phyloP scores from a whole-genome alignment of 495 filamentous ascomycete genomes.

The Aspergillus bertholletiae region DNA sequence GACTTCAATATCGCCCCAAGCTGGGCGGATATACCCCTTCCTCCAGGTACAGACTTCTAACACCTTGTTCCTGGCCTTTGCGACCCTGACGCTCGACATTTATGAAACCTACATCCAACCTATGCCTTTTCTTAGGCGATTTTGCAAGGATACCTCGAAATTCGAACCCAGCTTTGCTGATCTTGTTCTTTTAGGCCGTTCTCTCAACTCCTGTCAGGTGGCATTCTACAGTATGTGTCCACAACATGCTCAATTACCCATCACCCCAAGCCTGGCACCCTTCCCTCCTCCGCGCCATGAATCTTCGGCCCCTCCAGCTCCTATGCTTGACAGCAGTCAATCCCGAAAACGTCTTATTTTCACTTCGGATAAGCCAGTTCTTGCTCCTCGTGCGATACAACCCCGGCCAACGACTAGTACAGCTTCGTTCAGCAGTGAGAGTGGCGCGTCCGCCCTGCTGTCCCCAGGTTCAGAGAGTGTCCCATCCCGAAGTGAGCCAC shows the following conservation, averaged over 20 bases:
- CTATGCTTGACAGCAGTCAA: slow-evolving; percentile 20
- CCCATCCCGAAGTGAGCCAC: slow-evolving; percentile 31
- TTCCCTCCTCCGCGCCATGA: slow-evolving; percentile 27
- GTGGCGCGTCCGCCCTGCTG: slow-evolving; percentile 33
- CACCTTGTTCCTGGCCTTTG: slow-evolving; percentile 3
- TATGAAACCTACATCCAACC: background rate
- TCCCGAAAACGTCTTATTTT: slow-evolving; percentile 35
- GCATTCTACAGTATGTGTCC: slow-evolving; percentile 37
- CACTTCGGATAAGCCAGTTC: slow-evolving; percentile 30
- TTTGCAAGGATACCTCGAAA: too few species aligned
- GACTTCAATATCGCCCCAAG: slow-evolving; percentile 45
- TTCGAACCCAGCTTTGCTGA: slow-evolving; percentile 7
- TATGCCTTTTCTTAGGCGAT: too few species aligned
- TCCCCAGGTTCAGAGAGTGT: slow-evolving; percentile 31
- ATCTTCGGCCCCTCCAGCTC: slow-evolving; percentile 18
- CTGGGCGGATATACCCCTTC: slow-evolving; percentile 58
- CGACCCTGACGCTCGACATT: background rate
- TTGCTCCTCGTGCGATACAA: slow-evolving; percentile 38
- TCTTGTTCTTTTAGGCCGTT: slow-evolving; percentile 30
- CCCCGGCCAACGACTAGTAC: slow-evolving; percentile 36
- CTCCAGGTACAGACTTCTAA: slow-evolving; percentile 38
- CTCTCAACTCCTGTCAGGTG: slow-evolving; percentile 41
- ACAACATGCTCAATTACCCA: slow-evolving; percentile 16
- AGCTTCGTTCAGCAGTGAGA: slow-evolving; percentile 37
- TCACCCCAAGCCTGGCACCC: slow-evolving; percentile 21